A percentile compares a stretch with the other conserved stretches of the same genome.
Evolutionary conservation across 495 filamentous ascomycete genomes (phyloP).

Genomic region (Penicillium ochrochloron): DNA sequence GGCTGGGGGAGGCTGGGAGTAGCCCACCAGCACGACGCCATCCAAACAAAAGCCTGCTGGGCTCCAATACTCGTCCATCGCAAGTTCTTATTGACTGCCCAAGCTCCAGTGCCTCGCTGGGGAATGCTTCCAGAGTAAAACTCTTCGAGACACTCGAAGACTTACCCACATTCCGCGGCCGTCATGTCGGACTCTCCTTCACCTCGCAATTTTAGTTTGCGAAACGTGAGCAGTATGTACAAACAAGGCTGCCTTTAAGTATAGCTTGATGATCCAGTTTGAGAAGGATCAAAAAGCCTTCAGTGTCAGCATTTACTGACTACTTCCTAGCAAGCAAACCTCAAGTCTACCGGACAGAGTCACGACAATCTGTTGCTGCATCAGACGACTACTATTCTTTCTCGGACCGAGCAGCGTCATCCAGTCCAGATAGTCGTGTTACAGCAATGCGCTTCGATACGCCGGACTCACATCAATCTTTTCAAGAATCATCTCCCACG

Average conservation of each 20-base stretch:
- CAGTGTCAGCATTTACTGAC: conserved; percentile 13
- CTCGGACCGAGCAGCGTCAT: conserved; percentile 52
- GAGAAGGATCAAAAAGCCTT: not conserved
- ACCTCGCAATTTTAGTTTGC: conserved; percentile 37
- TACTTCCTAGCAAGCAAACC: conserved; percentile 52
- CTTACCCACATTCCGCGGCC: conserved; percentile 25
- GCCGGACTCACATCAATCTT: conserved; percentile 47
- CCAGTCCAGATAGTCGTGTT: conserved; percentile 50
- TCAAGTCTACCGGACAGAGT: conserved; percentile 57
- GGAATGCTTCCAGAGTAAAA: conserved; percentile 36
- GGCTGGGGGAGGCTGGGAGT: conserved; percentile 41
- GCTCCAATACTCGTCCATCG: conserved; percentile 16
- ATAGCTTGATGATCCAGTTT: not conserved
- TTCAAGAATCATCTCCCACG: conserved; percentile 37
- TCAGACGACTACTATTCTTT: conserved; percentile 74
- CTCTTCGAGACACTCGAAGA: conserved; percentile 19
- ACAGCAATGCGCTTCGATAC: conserved; percentile 58
- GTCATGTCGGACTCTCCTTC: conserved; percentile 27
- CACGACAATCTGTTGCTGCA: conserved; percentile 64
- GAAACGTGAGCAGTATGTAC: conserved; percentile 39
- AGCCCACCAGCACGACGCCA: conserved; percentile 26
- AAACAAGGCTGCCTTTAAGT: conserved; percentile 7
- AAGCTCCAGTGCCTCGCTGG: conserved; percentile 17
- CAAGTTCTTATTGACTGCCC: conserved; percentile 22
- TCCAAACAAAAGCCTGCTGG: conserved; percentile 33